phyloP scores from a whole-genome alignment of 2,329 filamentous ascomycete genomes.

The Xylaria sp. region DNA sequence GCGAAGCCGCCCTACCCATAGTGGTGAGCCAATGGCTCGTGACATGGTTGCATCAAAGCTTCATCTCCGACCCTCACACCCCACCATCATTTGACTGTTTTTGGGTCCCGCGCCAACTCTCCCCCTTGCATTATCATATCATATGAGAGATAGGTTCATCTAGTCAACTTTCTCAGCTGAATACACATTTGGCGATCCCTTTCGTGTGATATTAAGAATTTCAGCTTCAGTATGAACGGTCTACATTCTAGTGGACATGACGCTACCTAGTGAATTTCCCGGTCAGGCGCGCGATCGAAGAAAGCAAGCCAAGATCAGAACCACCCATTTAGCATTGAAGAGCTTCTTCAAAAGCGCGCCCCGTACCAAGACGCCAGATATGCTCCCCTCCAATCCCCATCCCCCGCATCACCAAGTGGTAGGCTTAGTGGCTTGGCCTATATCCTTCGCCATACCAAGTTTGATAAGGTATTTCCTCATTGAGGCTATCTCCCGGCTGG shows the following conservation, averaged over 20 bases:
- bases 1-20: conserved; percentile 35
- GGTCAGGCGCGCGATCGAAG: background rate
- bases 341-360: background rate
- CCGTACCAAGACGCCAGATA: conserved; percentile 2
- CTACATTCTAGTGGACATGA: background rate
- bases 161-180: background rate
- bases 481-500: conserved; percentile 38
- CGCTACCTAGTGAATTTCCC: background rate
- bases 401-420: conserved; percentile 31
- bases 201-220: too few relatives aligned
- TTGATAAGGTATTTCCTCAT: conserved; percentile 47
- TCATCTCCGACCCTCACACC: conserved; percentile 44
- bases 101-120: conserved; percentile 43
- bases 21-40: conserved; percentile 29
- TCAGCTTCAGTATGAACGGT: background rate
- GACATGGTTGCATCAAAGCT: conserved; percentile 44
- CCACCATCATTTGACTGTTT: conserved; percentile 47
- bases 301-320: conserved; percentile 23
- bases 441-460: conserved; percentile 25
- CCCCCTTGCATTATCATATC: conserved; percentile 40
- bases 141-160: conserved; percentile 22
- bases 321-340: conserved; percentile 10
- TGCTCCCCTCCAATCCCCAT: conserved; percentile 19
- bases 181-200: background rate
- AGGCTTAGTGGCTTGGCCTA: conserved; percentile 37